Conservation (phyloP, 1,284 basidiomycete genomes). For the Chalciporus sp. region DNA sequence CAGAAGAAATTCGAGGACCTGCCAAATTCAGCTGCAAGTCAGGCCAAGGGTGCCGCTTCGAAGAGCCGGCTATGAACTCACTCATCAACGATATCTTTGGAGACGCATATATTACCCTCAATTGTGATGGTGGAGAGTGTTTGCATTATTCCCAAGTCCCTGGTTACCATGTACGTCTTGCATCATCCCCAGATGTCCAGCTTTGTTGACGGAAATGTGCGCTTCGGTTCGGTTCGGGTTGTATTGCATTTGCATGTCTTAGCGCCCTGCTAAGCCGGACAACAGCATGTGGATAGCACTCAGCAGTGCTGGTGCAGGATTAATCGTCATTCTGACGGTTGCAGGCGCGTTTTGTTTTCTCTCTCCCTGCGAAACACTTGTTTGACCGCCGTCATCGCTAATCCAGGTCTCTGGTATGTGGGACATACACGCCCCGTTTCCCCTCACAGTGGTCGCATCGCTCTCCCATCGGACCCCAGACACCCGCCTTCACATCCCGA, state of each 20-base stretch:
- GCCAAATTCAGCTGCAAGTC: constrained; percentile 85
- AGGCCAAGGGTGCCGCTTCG: constrained; percentile 80
- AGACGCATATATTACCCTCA: constrained; percentile 85
- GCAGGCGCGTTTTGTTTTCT: constrained; percentile 40
- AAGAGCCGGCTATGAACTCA: constrained; percentile 95
- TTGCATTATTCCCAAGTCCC: constrained; percentile 93
- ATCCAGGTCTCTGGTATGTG: constrained; percentile 83
- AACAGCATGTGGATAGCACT: constrained; percentile 82
- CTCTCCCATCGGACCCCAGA: constrained; percentile 41
- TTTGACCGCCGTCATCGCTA: neutral
- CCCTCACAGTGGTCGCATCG: constrained; percentile 67
- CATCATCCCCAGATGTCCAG: neutral
- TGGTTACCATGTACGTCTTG: constrained; percentile 72
- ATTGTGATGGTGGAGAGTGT: constrained; percentile 92
- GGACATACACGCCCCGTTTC: constrained; percentile 63
- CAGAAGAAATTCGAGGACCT: constrained; percentile 89
- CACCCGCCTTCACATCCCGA: constrained; percentile 51
- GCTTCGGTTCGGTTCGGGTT: neutral
- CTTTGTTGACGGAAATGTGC: neutral
- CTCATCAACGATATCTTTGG: constrained; percentile 94
- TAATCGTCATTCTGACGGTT: constrained; percentile 64
- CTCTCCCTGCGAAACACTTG: neutral
- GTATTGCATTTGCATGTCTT: constrained; percentile 3
- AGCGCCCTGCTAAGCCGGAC: constrained; percentile 79
- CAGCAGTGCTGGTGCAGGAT: constrained; percentile 77